Evolutionary conservation across 345 rosid species (phyloP), one percentile per base, ranked within the genome.

Genomic region (Pelargonium nanum): DNA sequence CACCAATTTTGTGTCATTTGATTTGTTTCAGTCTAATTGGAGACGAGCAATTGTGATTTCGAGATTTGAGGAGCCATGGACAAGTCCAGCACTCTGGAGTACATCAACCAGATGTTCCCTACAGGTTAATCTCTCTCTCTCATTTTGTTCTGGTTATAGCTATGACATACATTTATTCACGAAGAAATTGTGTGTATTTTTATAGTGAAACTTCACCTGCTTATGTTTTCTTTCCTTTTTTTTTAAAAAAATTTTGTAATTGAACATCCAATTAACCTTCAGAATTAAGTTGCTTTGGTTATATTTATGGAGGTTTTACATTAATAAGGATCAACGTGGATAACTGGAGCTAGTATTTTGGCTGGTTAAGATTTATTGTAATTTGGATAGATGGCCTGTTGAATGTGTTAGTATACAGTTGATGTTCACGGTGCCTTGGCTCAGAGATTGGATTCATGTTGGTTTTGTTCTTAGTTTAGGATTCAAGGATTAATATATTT

Each of bases 101-200:
- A 93, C 78, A 93, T 93, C 70, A 93, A 93, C 74, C 99, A 93
- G 80, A 93, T 93, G 99, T 93, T 93, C 54, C 99, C 99, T 24
- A 85, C 97, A 78, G 99, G 99, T 86, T 45, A 9, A 21, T 58
- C 40, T 61, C 60, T 1, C 57, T 16, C 1, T 22, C 22, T 9
- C n/a, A n/a, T n/a, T 52, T 52, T 52, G 8, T 52, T 19, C 1
- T 19, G 22, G 5, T 19, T 52, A 52, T 19, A 4, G 22, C 4
- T 19, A 52, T 20, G 5, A 21, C 4, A n/a, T 52, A 6, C 48
- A 52, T 52, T n/a, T 20, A 52, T 19, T 52, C 21, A n/a, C 5
- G n/a, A 7, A 40, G 16, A 6, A 6, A 12, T 40, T 40, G 48
- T 12, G 0, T 40, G 10, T n/a, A n/a, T n/a, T n/a, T n/a, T n/a